Base-by-base conservation (phyloP, 116 monocot genomes). In the Iris pallida region DNA sequence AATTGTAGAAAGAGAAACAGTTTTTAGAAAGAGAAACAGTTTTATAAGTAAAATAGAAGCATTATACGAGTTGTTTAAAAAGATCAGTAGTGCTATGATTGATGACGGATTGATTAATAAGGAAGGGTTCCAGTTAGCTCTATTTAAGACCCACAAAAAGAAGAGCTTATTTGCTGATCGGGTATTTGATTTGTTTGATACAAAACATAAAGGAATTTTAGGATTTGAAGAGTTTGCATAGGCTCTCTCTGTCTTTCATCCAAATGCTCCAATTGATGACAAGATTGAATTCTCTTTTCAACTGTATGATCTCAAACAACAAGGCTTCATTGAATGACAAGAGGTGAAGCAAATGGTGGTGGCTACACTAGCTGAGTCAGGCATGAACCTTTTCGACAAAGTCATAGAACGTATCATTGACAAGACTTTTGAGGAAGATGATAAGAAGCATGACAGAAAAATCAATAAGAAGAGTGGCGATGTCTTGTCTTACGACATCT, bases 301-400 rank as follows among this genome's bases (percentile, higher is more conserved):
- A n/a, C n/a, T n/a, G n/a, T n/a, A n/a, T n/a, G n/a, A n/a, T n/a
- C n/a, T n/a, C n/a, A n/a, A n/a, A n/a, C n/a, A n/a, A n/a, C n/a
- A n/a, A n/a, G n/a, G n/a, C n/a, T n/a, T n/a, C n/a, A n/a, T n/a
- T n/a, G n/a, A n/a, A n/a, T n/a, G n/a, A n/a, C n/a, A n/a, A n/a
- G n/a, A n/a, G n/a, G 95, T 95, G 66, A 95, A 95, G 75, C 90
- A 95, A 88, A 95, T 95, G 95, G 90, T 95, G 42, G 95, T 95
- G 57, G 94, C 94, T 55, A 94, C 94, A 63, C 94, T 94, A 71
- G 85, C 88, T 30, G 95, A 95, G 71, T 95, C 95, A 5, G 95
- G 95, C 72, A 95, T 95, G 90, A 95, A n/a, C n/a, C n/a, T n/a
- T n/a, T n/a, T n/a, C n/a, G n/a, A n/a, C n/a, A n/a, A n/a, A n/a